Evolutionary conservation across 768 basidiomycete genomes (phyloP).

Genomic region (Saitozyma sp.): DNA sequence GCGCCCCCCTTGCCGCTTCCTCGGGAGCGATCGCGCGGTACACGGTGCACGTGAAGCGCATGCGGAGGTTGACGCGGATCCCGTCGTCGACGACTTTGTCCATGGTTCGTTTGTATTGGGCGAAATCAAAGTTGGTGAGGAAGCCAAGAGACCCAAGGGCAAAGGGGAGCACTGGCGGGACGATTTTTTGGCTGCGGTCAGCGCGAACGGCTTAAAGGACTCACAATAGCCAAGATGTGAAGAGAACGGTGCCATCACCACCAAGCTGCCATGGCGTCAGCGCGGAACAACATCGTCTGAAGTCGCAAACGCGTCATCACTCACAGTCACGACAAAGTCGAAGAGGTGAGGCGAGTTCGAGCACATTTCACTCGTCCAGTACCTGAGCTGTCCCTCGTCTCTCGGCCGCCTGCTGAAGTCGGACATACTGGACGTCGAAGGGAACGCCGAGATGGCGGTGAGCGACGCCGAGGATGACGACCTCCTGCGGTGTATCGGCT

Average conservation of each 20-base stretch:
- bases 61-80: constrained; percentile 94
- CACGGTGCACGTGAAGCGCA: constrained; percentile 99
- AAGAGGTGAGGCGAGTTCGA: constrained; percentile 84
- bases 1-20: constrained; percentile 60
- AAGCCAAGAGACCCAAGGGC: constrained; percentile 96
- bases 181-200: constrained; percentile 70
- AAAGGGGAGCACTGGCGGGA: constrained; percentile 97
- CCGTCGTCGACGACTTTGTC: constrained; percentile 87
- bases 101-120: constrained; percentile 80
- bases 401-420: constrained; percentile 35
- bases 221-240: constrained; percentile 93
- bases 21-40: constrained; percentile 84
- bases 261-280: constrained; percentile 66
- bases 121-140: constrained; percentile 96
- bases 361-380: constrained; percentile 98
- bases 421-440: constrained; percentile 51
- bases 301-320: constrained; percentile 44
- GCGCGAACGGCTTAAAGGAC: constrained; percentile 7
- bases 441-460: constrained; percentile 61
- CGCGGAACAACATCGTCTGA: constrained; percentile 6
- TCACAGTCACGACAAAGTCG: constrained; percentile 94
- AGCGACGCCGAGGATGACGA: constrained; percentile 58
- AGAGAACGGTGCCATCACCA: constrained; percentile 96
- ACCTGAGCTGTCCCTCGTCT: constrained; percentile 88
- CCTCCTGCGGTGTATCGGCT: constrained; percentile 72